Base-by-base conservation (phyloP, 163 green algal genomes). In the Scenedesmus sp. region DNA sequence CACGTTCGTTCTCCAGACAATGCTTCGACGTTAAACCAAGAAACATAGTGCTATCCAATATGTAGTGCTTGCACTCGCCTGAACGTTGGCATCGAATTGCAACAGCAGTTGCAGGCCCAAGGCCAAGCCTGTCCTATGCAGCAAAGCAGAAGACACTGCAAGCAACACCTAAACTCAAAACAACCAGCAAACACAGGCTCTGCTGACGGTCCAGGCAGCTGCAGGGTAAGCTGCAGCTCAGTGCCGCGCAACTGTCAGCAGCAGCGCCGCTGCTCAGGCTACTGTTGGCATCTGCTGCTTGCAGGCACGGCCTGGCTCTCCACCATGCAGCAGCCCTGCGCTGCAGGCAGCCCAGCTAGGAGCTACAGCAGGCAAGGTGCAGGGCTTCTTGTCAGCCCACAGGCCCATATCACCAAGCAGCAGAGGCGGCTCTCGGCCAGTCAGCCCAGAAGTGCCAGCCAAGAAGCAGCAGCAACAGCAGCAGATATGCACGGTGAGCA, bases 321-420 rank as follows among this genome's bases (percentile, higher is more conserved):
- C 70, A 23, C 23, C 16, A 56, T 59, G 55, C 18, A 52, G 54
- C 16, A 23, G 55, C 79, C 20, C 15, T 73, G 23, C 57, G 57
- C 26, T 74, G 82, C 56, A 87, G 82, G 55, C 23, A 55, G 20
- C 46, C 8, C 83, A 77, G n/a, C n/a, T 60, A 23, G 84, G 84
- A 26, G 13, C 34, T 7, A 89, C 84, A 89, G 64, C 64, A 84
- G 85, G 73, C 15, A 90, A 90, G 46, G 46, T 90, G 16, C 85
- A 82, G 59, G 62, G 10, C 20, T 91, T 91, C 18, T 9, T 79
- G 12, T 16, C 56, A 7, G 73, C 54, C 0, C 87, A 91, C 57
- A 76, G 73, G 13, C 56, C 73, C 10, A 73, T 9, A 34, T 90
- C 86, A 70, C 86, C 86, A 52, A 34, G 20, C 23, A 74, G 82